Evolutionary conservation across 805 yeast genomes (phyloP).

Genomic region (Metschnikowia drakensbergensis): DNA sequence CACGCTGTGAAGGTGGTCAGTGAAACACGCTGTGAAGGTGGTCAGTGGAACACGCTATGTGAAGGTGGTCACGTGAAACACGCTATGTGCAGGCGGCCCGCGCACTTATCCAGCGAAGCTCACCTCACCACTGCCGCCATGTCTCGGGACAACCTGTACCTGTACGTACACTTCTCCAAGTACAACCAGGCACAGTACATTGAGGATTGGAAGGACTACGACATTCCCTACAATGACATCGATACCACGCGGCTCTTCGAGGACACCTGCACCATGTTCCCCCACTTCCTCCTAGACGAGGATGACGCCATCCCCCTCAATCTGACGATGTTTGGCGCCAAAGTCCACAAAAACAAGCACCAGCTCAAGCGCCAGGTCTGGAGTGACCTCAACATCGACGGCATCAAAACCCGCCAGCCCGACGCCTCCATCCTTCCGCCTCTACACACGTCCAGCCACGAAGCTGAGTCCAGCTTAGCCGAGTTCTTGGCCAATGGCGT

Average conservation of each 20-base stretch:
- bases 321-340: slow-evolving; percentile 38
- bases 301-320: slow-evolving; percentile 33
- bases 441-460: slow-evolving; percentile 13
- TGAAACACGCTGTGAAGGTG: no score
- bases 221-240: slow-evolving; percentile 40
- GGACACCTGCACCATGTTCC: slow-evolving; percentile 34
- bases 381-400: slow-evolving; percentile 32
- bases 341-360: slow-evolving; percentile 32
- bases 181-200: slow-evolving; percentile 38
- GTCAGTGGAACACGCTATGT: no score
- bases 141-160: slow-evolving; percentile 17
- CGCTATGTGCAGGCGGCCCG: no score
- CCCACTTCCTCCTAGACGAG: slow-evolving; percentile 36
- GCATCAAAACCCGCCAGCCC: slow-evolving; percentile 23
- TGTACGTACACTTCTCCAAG: slow-evolving; percentile 36
- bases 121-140: neutral
- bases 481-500: slow-evolving; percentile 32
- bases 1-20: no score
- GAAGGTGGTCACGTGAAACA: no score
- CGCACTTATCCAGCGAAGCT: no score
- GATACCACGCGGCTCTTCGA: slow-evolving; percentile 38
- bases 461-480: slow-evolving; percentile 23
- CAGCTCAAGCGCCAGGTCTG: slow-evolving; percentile 31
- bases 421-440: slow-evolving; percentile 36
- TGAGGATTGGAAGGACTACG: slow-evolving; percentile 41